Evolutionary conservation across 1,139 yeast genomes (phyloP).

Genomic region (Candida labiduridarum): DNA sequence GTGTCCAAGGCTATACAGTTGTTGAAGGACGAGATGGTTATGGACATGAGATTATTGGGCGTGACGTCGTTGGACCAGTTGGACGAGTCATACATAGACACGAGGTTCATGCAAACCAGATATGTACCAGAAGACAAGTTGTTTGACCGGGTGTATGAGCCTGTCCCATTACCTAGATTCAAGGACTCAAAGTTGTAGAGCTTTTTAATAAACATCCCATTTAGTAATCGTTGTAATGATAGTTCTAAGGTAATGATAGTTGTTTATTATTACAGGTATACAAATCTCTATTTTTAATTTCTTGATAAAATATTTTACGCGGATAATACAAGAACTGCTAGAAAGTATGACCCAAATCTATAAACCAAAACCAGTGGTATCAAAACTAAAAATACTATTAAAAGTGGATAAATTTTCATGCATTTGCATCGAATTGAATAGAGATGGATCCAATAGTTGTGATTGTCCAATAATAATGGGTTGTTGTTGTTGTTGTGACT

Average conservation of each 20-base stretch:
- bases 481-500: background rate
- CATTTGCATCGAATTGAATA: slow-evolving; percentile 4
- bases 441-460: slow-evolving; percentile 4
- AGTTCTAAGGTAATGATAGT: too few species aligned
- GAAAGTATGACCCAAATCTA: background rate
- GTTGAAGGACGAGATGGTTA: slow-evolving; percentile 76
- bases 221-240: background rate
- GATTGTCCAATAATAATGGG: background rate
- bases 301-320: background rate
- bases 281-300: background rate
- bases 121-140: slow-evolving; percentile 39
- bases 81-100: slow-evolving; percentile 46
- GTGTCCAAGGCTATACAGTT: slow-evolving; percentile 74
- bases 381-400: slow-evolving; percentile 14
- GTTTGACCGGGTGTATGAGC: slow-evolving; percentile 41
- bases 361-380: slow-evolving; percentile 10
- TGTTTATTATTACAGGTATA: background rate
- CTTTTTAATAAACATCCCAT: background rate
- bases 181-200: slow-evolving; percentile 27
- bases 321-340: background rate
- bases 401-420: slow-evolving; percentile 9
- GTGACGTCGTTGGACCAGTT: slow-evolving; percentile 67
- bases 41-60: slow-evolving; percentile 89
- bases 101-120: slow-evolving; percentile 18
- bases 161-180: slow-evolving; percentile 37